Evolutionary conservation across 768 basidiomycete genomes (phyloP).

Genomic region (Tricholoma hemisulphureum): DNA sequence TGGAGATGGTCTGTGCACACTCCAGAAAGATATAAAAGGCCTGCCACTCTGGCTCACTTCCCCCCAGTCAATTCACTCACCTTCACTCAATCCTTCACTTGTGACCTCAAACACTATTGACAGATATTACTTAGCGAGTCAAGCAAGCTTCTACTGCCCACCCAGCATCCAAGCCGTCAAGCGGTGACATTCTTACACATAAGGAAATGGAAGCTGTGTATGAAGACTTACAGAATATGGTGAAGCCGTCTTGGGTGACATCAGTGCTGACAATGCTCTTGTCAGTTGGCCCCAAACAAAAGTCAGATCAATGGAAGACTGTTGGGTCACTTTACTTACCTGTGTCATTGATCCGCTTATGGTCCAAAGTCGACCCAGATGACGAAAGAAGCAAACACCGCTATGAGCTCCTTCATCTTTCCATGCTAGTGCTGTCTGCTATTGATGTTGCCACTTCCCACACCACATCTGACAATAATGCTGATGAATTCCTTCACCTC

Average conservation of each 20-base stretch:
- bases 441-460: slow-evolving; percentile 19
- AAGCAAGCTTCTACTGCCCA: neutral
- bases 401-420: slow-evolving; percentile 27
- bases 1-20: no score
- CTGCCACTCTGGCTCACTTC: no score
- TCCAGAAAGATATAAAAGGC: no score
- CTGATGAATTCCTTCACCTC: slow-evolving; percentile 1
- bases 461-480: slow-evolving; percentile 15
- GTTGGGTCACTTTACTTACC: slow-evolving; percentile 33
- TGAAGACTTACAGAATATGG: slow-evolving; percentile 6
- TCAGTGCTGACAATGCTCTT: slow-evolving; percentile 23
- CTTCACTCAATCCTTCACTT: no score
- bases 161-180: neutral
- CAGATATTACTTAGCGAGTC: neutral
- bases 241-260: slow-evolving; percentile 26
- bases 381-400: slow-evolving; percentile 10
- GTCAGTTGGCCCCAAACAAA: slow-evolving; percentile 26
- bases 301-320: slow-evolving; percentile 36
- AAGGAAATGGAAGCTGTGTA: slow-evolving; percentile 6
- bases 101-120: neutral
- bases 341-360: slow-evolving; percentile 35
- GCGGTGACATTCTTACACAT: slow-evolving; percentile 1
- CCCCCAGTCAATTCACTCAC: no score
- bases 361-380: slow-evolving; percentile 21
- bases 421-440: slow-evolving; percentile 34